Conservation (phyloP, 2,329 filamentous ascomycete genomes). For the Hymenotorrendiella dingleyae region DNA sequence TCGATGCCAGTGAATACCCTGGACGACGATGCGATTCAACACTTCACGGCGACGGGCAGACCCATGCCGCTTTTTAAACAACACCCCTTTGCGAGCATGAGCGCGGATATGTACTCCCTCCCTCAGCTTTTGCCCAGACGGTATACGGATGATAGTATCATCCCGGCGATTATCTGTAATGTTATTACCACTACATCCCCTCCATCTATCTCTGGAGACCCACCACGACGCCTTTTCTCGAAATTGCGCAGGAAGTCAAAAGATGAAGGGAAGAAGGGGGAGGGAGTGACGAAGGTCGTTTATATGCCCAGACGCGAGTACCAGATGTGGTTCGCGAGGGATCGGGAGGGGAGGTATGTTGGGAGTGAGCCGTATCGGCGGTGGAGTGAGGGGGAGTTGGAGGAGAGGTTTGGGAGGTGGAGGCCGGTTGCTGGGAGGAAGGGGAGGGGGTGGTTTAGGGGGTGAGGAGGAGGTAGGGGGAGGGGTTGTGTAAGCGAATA, state of each 20-base stretch:
- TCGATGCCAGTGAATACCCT: neutral
- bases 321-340: constrained; percentile 27
- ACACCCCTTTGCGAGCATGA: constrained; percentile 9
- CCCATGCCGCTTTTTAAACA: constrained; percentile 19
- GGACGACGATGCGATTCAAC: constrained; percentile 9
- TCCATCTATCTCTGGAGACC: neutral
- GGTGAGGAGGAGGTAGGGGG: too few species aligned
- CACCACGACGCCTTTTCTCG: constrained; percentile 6
- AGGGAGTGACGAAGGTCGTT: constrained; percentile 23
- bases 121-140: constrained; percentile 23
- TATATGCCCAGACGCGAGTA: constrained; percentile 30
- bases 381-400: constrained; percentile 29
- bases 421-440: constrained; percentile 13
- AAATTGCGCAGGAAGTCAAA: constrained; percentile 11
- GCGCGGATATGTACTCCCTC: constrained; percentile 15
- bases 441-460: neutral
- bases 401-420: constrained; percentile 23
- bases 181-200: constrained; percentile 9
- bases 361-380: constrained; percentile 25
- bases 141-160: constrained; percentile 29
- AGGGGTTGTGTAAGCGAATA: too few species aligned
- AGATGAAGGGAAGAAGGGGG: constrained; percentile 8
- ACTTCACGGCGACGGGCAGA: constrained; percentile 25
- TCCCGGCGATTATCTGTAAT: constrained; percentile 25
- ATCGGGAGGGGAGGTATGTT: constrained; percentile 23